A percentile compares a stretch with the other conserved stretches of the same genome.
These are phyloP conservation scores for Lophium mytilinum DNA, from an alignment of 495 filamentous ascomycete species.

Conservation along the genomic window DNA sequence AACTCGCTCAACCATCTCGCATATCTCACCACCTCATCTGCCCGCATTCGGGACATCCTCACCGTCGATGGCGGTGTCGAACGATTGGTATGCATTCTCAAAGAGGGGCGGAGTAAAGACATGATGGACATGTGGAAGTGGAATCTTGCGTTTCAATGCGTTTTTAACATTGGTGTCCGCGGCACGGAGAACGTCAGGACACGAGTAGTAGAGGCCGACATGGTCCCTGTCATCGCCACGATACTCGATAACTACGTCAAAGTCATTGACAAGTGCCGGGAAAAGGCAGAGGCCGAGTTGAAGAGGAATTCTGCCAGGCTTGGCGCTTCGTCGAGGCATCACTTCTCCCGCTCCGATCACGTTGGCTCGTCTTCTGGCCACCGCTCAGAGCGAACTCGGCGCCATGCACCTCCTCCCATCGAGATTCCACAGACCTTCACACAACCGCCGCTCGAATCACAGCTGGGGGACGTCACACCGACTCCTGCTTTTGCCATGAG, in stretches of 20 bases:
- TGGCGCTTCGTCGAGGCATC: conserved; percentile 26
- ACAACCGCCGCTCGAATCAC: conserved; percentile 41
- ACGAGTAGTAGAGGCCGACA: conserved; percentile 93
- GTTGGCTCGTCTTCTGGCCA: conserved; percentile 25
- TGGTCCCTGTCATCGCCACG: conserved; percentile 98
- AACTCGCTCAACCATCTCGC: conserved; percentile 98
- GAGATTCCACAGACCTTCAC: conserved; percentile 58
- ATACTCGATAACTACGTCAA: conserved; percentile 98
- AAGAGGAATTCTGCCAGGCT: conserved; percentile 38
- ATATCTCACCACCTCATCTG: conserved; percentile 97
- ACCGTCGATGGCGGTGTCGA: conserved; percentile 98
- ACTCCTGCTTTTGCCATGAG: conserved; percentile 62
- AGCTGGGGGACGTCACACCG: conserved; percentile 47
- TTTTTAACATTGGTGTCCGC: conserved; percentile 95
- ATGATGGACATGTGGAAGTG: conserved; percentile 99
- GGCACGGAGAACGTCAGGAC: conserved; percentile 90
- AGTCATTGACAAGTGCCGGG: conserved; percentile 81
- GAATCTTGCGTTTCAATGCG: conserved; percentile 97
- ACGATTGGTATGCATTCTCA: conserved; percentile 91
- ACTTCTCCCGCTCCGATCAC: conserved; percentile 27
- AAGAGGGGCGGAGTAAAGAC: conserved; percentile 90
- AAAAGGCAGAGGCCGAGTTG: conserved; percentile 65
- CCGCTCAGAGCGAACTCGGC: conserved; percentile 36
- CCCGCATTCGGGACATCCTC: conserved; percentile 92
- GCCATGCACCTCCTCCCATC: conserved; percentile 66